Percentiles rank a stretch among this genome's conserved stretches.
Conservation (phyloP, 805 yeast genomes). For the Ogataea populi-albae region DNA sequence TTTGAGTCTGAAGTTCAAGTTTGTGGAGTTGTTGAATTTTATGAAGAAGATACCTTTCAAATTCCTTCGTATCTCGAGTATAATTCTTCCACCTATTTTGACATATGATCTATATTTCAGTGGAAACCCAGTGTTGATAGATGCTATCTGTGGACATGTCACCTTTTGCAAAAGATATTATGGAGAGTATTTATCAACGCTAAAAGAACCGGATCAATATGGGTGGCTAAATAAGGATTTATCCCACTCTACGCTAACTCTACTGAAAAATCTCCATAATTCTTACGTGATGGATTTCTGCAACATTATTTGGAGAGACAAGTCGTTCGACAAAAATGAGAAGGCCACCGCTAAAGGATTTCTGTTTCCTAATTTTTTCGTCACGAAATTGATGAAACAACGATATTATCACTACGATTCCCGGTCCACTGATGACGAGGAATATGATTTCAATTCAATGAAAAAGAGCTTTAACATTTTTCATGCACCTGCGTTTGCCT, state of each 20-base stretch:
- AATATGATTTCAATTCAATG: slow-evolving; percentile 16
- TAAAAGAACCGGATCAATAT: slow-evolving; percentile 9
- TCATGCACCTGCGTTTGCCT: slow-evolving; percentile 50
- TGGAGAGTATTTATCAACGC: slow-evolving; percentile 23
- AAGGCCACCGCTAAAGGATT: slow-evolving; percentile 39
- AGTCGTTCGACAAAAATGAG: slow-evolving; percentile 40
- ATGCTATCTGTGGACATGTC: slow-evolving; percentile 46
- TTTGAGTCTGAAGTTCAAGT: slow-evolving; percentile 7
- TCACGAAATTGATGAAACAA: slow-evolving; percentile 29
- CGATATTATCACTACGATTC: slow-evolving; percentile 26
- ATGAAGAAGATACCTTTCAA: slow-evolving; percentile 22
- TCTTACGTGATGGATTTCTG: slow-evolving; percentile 54
- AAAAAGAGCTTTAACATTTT: slow-evolving; percentile 38
- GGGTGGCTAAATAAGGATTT: slow-evolving; percentile 13
- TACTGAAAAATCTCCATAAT: slow-evolving; percentile 39
- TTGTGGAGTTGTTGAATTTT: slow-evolving; percentile 14
- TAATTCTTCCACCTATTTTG: slow-evolving; percentile 41
- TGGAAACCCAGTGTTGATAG: slow-evolving; percentile 42
- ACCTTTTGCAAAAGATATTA: slow-evolving; percentile 38
- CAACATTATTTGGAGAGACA: slow-evolving; percentile 56
- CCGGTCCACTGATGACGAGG: slow-evolving; percentile 18
- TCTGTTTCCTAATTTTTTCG: slow-evolving; percentile 34
- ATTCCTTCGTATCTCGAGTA: slow-evolving; percentile 18
- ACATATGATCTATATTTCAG: slow-evolving; percentile 39
- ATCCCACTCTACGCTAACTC: slow-evolving; percentile 14